Evolutionary conservation across 2,329 filamentous ascomycete species (phyloP).

Genomic region (Colletotrichum abscissum): DNA sequence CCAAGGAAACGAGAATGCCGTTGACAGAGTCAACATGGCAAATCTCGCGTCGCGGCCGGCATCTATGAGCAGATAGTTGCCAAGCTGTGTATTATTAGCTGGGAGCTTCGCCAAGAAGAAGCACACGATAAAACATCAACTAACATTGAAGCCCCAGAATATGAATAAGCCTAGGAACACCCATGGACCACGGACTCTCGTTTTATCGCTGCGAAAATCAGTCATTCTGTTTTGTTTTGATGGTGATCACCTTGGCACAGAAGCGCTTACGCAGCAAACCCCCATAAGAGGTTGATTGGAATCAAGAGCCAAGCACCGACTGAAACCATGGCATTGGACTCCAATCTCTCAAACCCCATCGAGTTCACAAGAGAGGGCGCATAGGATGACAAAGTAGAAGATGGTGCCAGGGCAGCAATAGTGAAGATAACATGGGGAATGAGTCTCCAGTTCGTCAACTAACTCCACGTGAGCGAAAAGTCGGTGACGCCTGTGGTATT

Average conservation of each 20-base stretch:
- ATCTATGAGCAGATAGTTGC: conserved; percentile 26
- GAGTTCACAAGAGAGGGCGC: conserved; percentile 46
- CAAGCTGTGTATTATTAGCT: conserved; percentile 24
- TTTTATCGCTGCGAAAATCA: conserved; percentile 34
- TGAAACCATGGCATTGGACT: conserved; percentile 48
- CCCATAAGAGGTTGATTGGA: conserved; percentile 46
- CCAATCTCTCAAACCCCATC: conserved; percentile 49
- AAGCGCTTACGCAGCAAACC: conserved; percentile 38
- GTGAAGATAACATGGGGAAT: conserved; percentile 48
- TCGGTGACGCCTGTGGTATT: too few relatives aligned
- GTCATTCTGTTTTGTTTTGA: conserved; percentile 18
- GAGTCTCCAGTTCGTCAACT: conserved; percentile 51
- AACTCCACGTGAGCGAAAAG: neutral
- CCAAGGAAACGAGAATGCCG: conserved; percentile 43
- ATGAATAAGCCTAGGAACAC: conserved; percentile 43
- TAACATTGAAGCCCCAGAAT: conserved; percentile 42
- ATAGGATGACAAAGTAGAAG: conserved; percentile 43
- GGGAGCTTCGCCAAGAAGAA: neutral
- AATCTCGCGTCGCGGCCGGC: neutral
- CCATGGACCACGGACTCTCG: conserved; percentile 39
- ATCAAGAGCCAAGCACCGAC: conserved; percentile 49
- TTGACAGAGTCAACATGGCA: conserved; percentile 41
- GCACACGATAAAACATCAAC: conserved; percentile 10
- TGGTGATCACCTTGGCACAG: neutral
- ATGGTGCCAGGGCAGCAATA: conserved; percentile 43